Percentiles rank a stretch among this genome's conserved stretches.
Evolutionary conservation across 2,329 filamentous ascomycete species (phyloP).

Genomic region (Bipolaris bicolor): DNA sequence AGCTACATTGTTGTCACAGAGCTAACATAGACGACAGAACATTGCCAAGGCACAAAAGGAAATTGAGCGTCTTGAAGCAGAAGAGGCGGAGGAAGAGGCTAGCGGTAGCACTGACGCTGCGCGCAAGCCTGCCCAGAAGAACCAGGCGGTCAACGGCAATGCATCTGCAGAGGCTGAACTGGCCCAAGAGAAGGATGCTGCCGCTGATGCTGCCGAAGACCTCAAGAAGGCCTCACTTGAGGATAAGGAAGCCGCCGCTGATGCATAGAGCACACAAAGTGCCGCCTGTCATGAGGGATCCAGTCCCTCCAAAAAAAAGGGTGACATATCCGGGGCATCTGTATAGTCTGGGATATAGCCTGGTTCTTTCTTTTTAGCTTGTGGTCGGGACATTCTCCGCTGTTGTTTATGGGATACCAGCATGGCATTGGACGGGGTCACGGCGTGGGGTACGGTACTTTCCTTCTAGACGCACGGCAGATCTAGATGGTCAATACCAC

Average conservation of each 20-base stretch:
- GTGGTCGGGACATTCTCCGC: conserved; percentile 19
- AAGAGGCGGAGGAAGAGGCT: conserved; percentile 63
- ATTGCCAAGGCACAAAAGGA: conserved; percentile 95
- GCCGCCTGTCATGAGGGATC: conserved; percentile 9
- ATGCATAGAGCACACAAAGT: conserved; percentile 30
- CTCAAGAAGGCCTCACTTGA: conserved; percentile 67
- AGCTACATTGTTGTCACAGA: neutral
- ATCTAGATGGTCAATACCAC: conserved; percentile 30
- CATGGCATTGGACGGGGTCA: conserved; percentile 29
- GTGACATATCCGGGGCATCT: conserved; percentile 27
- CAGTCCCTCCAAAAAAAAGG: conserved; percentile 21
- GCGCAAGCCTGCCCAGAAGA: conserved; percentile 60
- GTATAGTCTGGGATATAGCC: conserved; percentile 25
- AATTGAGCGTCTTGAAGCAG: conserved; percentile 80
- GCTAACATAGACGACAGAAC: conserved; percentile 67
- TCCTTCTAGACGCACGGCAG: conserved; percentile 26
- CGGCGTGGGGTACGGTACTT: conserved; percentile 20
- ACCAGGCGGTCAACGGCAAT: conserved; percentile 59
- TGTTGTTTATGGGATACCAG: conserved; percentile 26
- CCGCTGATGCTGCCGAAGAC: conserved; percentile 64
- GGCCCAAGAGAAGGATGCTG: conserved; percentile 64
- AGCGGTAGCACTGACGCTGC: conserved; percentile 61
- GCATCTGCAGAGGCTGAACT: conserved; percentile 61
- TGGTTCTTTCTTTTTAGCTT: conserved; percentile 26
- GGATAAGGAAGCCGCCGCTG: conserved; percentile 49